A percentile compares a stretch with the other conserved stretches of the same genome.
These are phyloP conservation scores for Metschnikowia similis DNA, from an alignment of 805 yeast genomes.

Conservation along the genomic window DNA sequence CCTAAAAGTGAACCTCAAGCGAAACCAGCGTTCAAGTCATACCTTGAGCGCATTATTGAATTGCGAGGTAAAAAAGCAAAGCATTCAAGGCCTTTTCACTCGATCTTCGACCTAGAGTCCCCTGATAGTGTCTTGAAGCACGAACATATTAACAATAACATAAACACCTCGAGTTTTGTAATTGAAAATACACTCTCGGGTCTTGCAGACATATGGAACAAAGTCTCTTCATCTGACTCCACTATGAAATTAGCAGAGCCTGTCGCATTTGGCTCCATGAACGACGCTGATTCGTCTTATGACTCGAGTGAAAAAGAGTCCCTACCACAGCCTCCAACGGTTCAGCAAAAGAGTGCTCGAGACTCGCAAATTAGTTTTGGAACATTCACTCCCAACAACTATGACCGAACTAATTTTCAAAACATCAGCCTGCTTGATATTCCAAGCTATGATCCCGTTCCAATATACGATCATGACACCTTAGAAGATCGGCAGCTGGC, in stretches of 20 bases:
- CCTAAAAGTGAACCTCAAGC: background rate
- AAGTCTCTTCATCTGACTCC: background rate
- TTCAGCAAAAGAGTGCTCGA: slow-evolving; percentile 1
- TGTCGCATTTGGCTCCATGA: slow-evolving; percentile 13
- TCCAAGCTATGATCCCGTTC: slow-evolving; percentile 14
- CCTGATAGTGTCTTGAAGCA: slow-evolving; percentile 2
- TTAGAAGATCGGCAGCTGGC: background rate
- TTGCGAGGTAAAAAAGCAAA: slow-evolving; percentile 8
- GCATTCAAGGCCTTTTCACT: background rate
- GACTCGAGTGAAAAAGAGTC: slow-evolving; percentile 14
- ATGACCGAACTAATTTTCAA: slow-evolving; percentile 9
- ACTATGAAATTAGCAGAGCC: slow-evolving; percentile 14
- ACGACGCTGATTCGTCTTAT: slow-evolving; percentile 7
- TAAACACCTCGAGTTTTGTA: slow-evolving; percentile 14
- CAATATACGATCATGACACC: slow-evolving; percentile 6
- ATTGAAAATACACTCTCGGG: slow-evolving; percentile 18
- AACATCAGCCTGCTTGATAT: slow-evolving; percentile 11
- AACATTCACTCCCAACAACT: slow-evolving; percentile 5
- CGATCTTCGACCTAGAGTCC: slow-evolving; percentile 8
- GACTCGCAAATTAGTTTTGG: slow-evolving; percentile 8
- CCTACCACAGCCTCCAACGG: background rate
- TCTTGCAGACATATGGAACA: slow-evolving; percentile 9
- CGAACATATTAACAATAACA: slow-evolving; percentile 1
- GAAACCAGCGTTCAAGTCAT: slow-evolving; percentile 21
- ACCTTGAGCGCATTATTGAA: slow-evolving; percentile 30